A percentile compares a stretch with the other conserved stretches of the same genome.
Evolutionary conservation across 768 basidiomycete genomes (phyloP).

Genomic region (Auricularia sp.): DNA sequence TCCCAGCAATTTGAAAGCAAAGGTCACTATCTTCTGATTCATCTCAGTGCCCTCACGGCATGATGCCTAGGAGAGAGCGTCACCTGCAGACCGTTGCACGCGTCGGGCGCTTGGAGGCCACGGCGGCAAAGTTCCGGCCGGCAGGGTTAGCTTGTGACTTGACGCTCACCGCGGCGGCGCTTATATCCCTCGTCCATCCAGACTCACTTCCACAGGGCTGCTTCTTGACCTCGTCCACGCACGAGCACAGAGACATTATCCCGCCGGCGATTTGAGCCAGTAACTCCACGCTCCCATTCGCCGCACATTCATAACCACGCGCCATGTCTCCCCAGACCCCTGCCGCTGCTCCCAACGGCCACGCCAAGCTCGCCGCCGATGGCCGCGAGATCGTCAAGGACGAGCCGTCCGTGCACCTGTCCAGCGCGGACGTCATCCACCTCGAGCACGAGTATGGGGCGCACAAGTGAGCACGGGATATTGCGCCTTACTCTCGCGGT

Average conservation of each 20-base stretch:
- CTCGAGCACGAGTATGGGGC: conserved; percentile 78
- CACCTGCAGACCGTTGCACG: too few species aligned
- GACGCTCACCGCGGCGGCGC: neutral
- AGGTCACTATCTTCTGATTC: too few species aligned
- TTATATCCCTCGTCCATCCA: neutral
- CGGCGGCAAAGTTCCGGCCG: neutral
- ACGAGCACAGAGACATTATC: too few species aligned
- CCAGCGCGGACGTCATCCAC: conserved; percentile 50
- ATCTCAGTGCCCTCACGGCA: too few species aligned
- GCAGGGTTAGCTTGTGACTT: neutral
- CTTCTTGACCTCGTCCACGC: neutral
- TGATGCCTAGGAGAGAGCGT: too few species aligned
- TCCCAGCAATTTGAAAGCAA: too few species aligned
- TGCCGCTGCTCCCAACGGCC: neutral
- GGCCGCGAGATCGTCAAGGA: too few species aligned
- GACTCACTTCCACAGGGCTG: neutral
- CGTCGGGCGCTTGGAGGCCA: neutral
- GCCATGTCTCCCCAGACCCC: neutral
- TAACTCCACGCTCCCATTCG: too few species aligned
- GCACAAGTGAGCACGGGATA: conserved; percentile 63
- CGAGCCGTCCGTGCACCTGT: neutral
- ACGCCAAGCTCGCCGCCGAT: neutral
- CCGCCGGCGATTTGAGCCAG: too few species aligned
- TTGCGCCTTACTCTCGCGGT: conserved; percentile 9
- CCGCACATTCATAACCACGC: neutral